Evolutionary conservation across 2,329 filamentous ascomycete genomes (phyloP).

Genomic region (Aspergillus fischeri): DNA sequence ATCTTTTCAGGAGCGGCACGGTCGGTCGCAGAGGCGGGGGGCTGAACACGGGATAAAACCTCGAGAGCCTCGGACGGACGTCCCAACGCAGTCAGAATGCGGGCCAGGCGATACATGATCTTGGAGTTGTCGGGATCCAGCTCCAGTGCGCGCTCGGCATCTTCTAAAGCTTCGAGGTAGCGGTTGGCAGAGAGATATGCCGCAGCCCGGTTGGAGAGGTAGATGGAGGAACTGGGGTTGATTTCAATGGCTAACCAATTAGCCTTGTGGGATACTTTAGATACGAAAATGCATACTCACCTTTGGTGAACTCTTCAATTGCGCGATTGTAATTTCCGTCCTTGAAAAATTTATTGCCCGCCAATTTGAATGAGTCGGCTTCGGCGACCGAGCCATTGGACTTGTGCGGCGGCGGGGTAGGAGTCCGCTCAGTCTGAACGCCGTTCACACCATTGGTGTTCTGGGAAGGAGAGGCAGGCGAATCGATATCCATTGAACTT

Average conservation of each 20-base stretch:
- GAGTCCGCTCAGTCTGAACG: slow-evolving; percentile 36
- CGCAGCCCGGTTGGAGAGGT: slow-evolving; percentile 90
- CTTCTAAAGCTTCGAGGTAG: slow-evolving; percentile 75
- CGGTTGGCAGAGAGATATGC: slow-evolving; percentile 85
- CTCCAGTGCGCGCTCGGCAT: slow-evolving; percentile 77
- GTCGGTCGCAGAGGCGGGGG: slow-evolving; percentile 79
- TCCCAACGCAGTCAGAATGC: slow-evolving; percentile 84
- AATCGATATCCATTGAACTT: slow-evolving; percentile 72
- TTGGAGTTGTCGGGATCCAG: slow-evolving; percentile 84
- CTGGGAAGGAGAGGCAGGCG: slow-evolving; percentile 49
- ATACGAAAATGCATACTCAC: slow-evolving; percentile 48
- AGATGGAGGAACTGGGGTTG: slow-evolving; percentile 79
- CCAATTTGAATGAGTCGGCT: slow-evolving; percentile 85
- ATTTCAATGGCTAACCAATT: slow-evolving; percentile 70
- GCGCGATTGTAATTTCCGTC: slow-evolving; percentile 83
- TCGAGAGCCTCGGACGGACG: slow-evolving; percentile 81
- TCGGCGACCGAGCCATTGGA: slow-evolving; percentile 60
- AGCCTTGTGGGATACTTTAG: slow-evolving; percentile 1
- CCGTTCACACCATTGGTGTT: slow-evolving; percentile 37
- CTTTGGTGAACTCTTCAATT: slow-evolving; percentile 91
- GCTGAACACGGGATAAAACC: slow-evolving; percentile 75
- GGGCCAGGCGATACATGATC: slow-evolving; percentile 79
- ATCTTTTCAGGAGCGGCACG: slow-evolving; percentile 78
- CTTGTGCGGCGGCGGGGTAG: slow-evolving; percentile 46
- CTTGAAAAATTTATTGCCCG: slow-evolving; percentile 97